Evolutionary conservation across 257 asterid species (phyloP).

Genomic region (Plantago ovata): DNA sequence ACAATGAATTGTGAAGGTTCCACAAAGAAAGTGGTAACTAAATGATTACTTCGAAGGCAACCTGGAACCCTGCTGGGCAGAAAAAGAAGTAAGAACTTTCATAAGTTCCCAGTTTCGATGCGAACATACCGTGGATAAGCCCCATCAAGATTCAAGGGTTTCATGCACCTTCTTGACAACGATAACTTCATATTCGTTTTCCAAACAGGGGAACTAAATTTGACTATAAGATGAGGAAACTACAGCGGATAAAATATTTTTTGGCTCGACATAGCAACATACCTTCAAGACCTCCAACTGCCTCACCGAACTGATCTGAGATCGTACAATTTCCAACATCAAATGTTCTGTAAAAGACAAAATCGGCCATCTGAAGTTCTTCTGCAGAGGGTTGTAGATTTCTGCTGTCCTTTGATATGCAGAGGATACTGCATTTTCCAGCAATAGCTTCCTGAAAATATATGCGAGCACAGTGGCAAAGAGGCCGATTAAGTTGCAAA

Average conservation of each 20-base stretch:
- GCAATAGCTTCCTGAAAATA: constrained; percentile 72
- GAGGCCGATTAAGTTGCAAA: too few species aligned
- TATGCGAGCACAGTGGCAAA: neutral
- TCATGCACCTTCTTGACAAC: too few species aligned
- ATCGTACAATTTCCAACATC: constrained; percentile 56
- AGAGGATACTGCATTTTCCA: constrained; percentile 83
- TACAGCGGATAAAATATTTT: neutral
- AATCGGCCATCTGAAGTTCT: constrained; percentile 62
- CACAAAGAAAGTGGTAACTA: too few species aligned
- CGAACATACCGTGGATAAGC: too few species aligned
- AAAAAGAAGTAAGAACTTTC: too few species aligned
- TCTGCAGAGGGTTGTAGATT: constrained; percentile 75
- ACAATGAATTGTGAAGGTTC: too few species aligned
- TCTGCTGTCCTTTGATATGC: constrained; percentile 67
- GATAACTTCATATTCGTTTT: too few species aligned
- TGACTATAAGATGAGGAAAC: neutral
- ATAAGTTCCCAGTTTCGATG: too few species aligned
- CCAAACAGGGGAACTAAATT: neutral
- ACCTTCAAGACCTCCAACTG: constrained; percentile 82
- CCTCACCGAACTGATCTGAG: constrained; percentile 50
- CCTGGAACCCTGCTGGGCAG: too few species aligned
- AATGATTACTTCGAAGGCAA: too few species aligned
- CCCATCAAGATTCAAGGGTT: too few species aligned
- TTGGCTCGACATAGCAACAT: constrained; percentile 13
- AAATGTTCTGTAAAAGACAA: constrained; percentile 65